Base-by-base conservation (phyloP, 225 moss, liverwort and hornwort genomes). In the Ulota crispa region DNA sequence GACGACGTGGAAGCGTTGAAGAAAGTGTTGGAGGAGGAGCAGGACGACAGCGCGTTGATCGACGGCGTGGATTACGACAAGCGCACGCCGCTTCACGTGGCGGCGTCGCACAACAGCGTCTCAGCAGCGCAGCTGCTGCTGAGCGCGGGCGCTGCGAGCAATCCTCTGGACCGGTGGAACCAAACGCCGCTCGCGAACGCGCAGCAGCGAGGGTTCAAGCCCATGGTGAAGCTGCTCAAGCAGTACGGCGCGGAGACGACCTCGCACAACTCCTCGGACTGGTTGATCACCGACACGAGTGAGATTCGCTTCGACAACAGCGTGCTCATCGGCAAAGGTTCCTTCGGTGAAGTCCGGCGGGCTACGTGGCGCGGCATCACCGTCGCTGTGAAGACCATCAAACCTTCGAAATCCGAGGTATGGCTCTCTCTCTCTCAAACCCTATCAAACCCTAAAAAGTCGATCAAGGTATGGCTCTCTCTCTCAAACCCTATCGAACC, bases 381-480 rank as follows among this genome's bases (percentile, higher is more conserved):
- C 2, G 97, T 98, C 69, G 97, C 95, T 11, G 95, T 95, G 71
- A 98, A 98, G 80, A 94, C 89, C 24, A 98, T 98, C 61, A 88
- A 92, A 32, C 85, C 92, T 26, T 84, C 91, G 0, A 81, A 92
- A 71, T 91, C 88, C 3, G 84, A 90, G 80, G 89, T 89, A 82
- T 26, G 31, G 8, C 45, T 42, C 42, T 42, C 36, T 36, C 36
- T 36, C 36, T 36, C 11, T 63, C 41, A 67, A 82, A 42, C 71
- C 87, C 50, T n/a, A n/a, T n/a, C n/a, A n/a, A n/a, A n/a, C n/a
- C n/a, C n/a, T 74, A 61, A 24, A 37, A 24, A 1, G 24, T 11
- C 57, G 3, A 21, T 6, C n/a, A n/a, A 90, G 80, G 89, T 89
- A 82, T 21, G 31, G 6, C 45, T 43, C 43, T 43, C 37, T 37